Evolutionary conservation across 2,329 filamentous ascomycete genomes (phyloP), one percentile per base, ranked within the genome.

Genomic region (Stagonosporopsis chrysanthemi): DNA sequence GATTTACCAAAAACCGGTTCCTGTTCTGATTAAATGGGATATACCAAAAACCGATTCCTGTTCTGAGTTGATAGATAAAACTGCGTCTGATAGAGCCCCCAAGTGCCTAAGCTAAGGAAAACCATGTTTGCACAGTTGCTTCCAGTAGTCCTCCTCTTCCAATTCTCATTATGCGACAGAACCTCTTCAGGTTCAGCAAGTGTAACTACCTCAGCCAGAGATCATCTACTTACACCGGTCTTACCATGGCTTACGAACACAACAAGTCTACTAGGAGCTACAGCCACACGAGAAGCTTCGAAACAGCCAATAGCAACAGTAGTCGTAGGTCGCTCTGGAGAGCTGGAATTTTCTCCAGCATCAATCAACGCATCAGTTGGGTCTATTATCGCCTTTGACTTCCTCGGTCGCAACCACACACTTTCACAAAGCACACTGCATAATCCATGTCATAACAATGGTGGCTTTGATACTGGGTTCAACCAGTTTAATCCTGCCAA

Each of bases 351-450:
- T 23, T 47, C 40, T 22, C 58, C 53, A 17, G 28, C 39, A 15
- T 56, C 41, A 7, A 24, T 65, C 12, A 60, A 59, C 36, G 52
- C 49, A 17, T 50, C 51, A 12, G 31, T 49, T 29, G 49, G 62
- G 28, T 53, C 43, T 15, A 47, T 53, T 11, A 47, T 63, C 17
- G 39, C 36, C 3, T 65, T 65, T 24, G 47, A 65, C 40, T 65
- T 65, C 36, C 53, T 63, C 1, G 44, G 6, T 12, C 38, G 53
- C 1, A 63, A 65, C 41, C 46, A 65, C 35, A 65, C 58, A 35
- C 50, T 65, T 15, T 61, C 60, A 2, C 42, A 61, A 38, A 61
- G 57, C 39, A 36, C 38, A 14, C 12, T 62, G 17, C 23, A 19
- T 15, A 22, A 56, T 35, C 58, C 42, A 48, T n/a, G n/a, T 36